A percentile compares a stretch with the other conserved stretches of the same genome.
These are phyloP conservation scores for Alisma plantagoaquatica DNA, from an alignment of 106 monocot genomes.

Conservation along the genomic window DNA sequence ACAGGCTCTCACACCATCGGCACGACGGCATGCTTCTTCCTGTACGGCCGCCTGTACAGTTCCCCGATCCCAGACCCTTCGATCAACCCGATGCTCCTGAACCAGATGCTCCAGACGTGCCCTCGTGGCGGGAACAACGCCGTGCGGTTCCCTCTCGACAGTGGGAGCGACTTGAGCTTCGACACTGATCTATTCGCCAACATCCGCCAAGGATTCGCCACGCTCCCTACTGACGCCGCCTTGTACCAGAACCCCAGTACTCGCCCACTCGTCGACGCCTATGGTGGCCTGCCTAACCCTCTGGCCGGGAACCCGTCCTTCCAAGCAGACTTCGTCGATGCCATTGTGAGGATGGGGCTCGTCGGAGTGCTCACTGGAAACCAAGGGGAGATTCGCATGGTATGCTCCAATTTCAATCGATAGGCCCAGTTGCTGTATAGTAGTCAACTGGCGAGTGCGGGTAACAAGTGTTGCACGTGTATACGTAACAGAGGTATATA, in stretches of 20 bases:
- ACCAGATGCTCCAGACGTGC: slow-evolving; percentile 37
- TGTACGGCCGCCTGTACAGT: slow-evolving; percentile 34
- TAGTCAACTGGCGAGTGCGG: too few relatives aligned
- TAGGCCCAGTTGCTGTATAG: too few relatives aligned
- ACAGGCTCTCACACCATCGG: slow-evolving; percentile 77
- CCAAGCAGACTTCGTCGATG: slow-evolving; percentile 15
- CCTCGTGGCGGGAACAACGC: slow-evolving; percentile 27
- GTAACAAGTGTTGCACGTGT: too few relatives aligned
- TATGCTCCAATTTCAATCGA: slow-evolving; percentile 51
- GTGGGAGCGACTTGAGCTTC: slow-evolving; percentile 41
- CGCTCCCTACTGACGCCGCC: slow-evolving; percentile 42
- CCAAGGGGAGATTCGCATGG: slow-evolving; percentile 40
- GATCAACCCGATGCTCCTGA: slow-evolving; percentile 30
- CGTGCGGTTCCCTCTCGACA: slow-evolving; percentile 40
- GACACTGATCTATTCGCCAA: slow-evolving; percentile 41
- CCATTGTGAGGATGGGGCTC: slow-evolving; percentile 52
- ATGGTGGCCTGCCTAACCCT: slow-evolving; percentile 16
- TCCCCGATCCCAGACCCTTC: slow-evolving; percentile 29
- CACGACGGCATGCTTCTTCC: slow-evolving; percentile 68
- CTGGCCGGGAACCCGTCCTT: slow-evolving; percentile 4
- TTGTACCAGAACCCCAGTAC: slow-evolving; percentile 30
- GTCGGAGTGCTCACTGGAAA: slow-evolving; percentile 32
- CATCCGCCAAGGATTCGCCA: slow-evolving; percentile 40
- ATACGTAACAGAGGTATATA: too few relatives aligned
- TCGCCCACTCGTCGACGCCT: slow-evolving; percentile 34